phyloP scores from a whole-genome alignment of 495 filamentous ascomycete species.

The Talaromyces adpressus region DNA sequence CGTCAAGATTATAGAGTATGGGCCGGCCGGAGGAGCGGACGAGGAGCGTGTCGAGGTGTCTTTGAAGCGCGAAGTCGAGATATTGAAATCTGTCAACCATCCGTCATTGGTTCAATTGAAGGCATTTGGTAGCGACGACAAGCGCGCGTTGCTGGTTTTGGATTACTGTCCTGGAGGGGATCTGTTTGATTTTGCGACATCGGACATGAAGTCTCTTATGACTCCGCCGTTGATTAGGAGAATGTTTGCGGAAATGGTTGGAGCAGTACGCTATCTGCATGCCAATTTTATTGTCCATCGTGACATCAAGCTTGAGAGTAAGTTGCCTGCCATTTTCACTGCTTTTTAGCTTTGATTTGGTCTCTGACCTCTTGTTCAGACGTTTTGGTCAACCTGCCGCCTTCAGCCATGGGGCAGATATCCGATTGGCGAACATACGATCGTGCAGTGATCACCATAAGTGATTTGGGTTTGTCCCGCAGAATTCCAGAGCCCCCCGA shows the following conservation, averaged over 20 bases:
- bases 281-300: conserved; percentile 81
- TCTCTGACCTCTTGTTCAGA: conserved; percentile 48
- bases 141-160: conserved; percentile 75
- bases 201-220: conserved; percentile 49
- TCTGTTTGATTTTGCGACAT: conserved; percentile 82
- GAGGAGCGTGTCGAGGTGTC: conserved; percentile 88
- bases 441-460: conserved; percentile 76
- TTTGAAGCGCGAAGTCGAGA: conserved; percentile 88
- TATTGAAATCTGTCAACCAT: conserved; percentile 78
- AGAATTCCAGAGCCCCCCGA: conserved; percentile 67
- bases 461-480: conserved; percentile 86
- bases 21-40: conserved; percentile 81
- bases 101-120: conserved; percentile 86
- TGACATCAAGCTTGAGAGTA: conserved; percentile 97
- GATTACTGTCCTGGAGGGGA: conserved; percentile 93
- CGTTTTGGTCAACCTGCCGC: conserved; percentile 78
- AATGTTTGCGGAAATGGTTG: conserved; percentile 84
- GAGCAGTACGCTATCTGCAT: conserved; percentile 82
- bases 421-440: conserved; percentile 66
- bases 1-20: conserved; percentile 91
- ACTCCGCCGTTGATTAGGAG: conserved; percentile 65
- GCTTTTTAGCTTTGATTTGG: not conserved
- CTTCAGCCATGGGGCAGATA: conserved; percentile 38
- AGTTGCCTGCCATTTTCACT: conserved; percentile 19
- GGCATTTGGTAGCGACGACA: conserved; percentile 75